These are phyloP conservation scores for Jatropha multifida DNA, from an alignment of 441 rosid genomes.

Conservation along the genomic window DNA sequence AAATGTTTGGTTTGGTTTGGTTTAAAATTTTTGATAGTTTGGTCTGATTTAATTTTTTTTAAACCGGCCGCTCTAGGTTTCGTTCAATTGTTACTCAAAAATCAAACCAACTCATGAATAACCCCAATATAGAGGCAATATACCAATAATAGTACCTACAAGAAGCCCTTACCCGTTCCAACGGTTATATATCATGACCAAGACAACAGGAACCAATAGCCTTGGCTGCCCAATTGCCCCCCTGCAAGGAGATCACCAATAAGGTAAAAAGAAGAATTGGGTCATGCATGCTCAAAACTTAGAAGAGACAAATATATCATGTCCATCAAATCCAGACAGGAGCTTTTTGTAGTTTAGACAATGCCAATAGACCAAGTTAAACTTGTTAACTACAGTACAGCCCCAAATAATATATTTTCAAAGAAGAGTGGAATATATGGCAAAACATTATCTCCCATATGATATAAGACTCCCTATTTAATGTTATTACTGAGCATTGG, in stretches of 20 bases:
- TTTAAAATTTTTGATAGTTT: too few species aligned
- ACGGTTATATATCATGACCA: conserved; percentile 88
- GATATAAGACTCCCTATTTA: too few species aligned
- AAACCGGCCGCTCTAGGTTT: too few species aligned
- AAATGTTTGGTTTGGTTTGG: too few species aligned
- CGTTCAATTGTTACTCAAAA: too few species aligned
- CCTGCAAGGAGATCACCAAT: conserved; percentile 39
- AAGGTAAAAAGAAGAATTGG: neutral
- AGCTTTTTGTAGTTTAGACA: neutral
- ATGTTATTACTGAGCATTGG: too few species aligned
- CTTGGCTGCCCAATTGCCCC: conserved; percentile 89
- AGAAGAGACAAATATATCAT: neutral
- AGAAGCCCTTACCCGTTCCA: conserved; percentile 71
- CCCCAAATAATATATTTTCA: neutral
- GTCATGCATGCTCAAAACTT: neutral
- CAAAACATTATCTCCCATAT: too few species aligned
- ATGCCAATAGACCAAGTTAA: neutral
- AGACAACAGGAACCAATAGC: conserved; percentile 71
- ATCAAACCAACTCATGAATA: too few species aligned
- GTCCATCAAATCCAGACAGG: neutral
- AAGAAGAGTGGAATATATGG: neutral
- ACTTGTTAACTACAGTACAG: neutral
- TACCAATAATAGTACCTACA: conserved; percentile 4
- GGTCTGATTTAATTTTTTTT: too few species aligned
- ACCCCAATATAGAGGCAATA: neutral